Evolutionary conservation across 805 yeast genomes (phyloP).

Genomic region (Lachancea mirantina): DNA sequence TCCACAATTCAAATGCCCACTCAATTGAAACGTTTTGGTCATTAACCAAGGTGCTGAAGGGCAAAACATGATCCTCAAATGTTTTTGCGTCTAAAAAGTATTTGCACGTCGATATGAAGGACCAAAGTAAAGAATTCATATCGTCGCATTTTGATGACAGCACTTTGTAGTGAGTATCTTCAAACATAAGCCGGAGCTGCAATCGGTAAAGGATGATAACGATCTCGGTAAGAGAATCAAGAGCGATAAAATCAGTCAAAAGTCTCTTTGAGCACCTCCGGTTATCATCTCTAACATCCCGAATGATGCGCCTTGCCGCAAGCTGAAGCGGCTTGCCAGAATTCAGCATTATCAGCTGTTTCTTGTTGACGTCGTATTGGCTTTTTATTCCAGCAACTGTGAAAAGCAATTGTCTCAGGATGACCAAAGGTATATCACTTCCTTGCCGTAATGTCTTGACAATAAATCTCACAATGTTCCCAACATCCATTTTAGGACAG

Average conservation of each 20-base stretch:
- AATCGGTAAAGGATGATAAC: constrained; percentile 53
- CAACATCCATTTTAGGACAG: constrained; percentile 50
- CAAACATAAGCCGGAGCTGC: constrained; percentile 33
- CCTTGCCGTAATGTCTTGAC: constrained; percentile 56
- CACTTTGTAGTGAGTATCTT: constrained; percentile 54
- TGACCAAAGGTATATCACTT: constrained; percentile 52
- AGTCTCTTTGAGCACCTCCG: constrained; percentile 43
- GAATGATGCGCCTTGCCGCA: constrained; percentile 48
- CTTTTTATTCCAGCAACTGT: constrained; percentile 77
- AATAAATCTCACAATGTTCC: constrained; percentile 53
- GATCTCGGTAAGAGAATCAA: constrained; percentile 51
- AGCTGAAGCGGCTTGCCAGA: constrained; percentile 54
- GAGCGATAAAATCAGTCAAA: constrained; percentile 37
- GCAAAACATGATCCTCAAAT: constrained; percentile 33
- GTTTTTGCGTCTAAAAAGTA: constrained; percentile 37
- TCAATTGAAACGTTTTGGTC: constrained; percentile 42
- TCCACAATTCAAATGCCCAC: constrained; percentile 79
- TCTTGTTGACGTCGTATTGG: constrained; percentile 55
- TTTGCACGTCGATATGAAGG: constrained; percentile 51
- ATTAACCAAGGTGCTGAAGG: constrained; percentile 36
- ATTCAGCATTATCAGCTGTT: constrained; percentile 59
- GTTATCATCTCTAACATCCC: constrained; percentile 43
- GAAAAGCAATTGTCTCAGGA: constrained; percentile 58
- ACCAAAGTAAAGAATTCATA: constrained; percentile 55
- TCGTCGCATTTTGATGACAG: constrained; percentile 70